Evolutionary conservation across 345 rosid genomes (phyloP), one percentile per base, ranked within the genome.

Genomic region (Gossypium herbaceum): DNA sequence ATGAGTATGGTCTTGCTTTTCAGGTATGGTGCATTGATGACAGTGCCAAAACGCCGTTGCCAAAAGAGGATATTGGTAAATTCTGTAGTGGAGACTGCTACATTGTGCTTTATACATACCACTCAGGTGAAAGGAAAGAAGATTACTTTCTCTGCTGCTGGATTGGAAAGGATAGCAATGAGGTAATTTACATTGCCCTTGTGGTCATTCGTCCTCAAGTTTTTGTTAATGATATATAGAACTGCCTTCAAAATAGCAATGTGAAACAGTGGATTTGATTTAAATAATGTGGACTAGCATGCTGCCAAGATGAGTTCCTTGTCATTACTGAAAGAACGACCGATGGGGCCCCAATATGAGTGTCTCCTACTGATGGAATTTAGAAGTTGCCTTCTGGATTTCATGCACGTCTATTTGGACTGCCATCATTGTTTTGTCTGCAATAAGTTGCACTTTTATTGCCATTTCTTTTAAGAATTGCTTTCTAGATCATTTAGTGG

Each of bases 81-180:
- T 91, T 96, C 77, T 92, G 86, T 64, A 82, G 96, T 71, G 97
- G 99, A 71, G 98, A 96, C 83, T 93, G 99, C 91, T 96, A 93
- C 79, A 80, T 96, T 79, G 79, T 90, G 62, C 97, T 96, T 75
- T 93, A 93, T 80, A 80, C 94, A 66, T 96, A 89, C 81, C 99
- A 89, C 82, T 82, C 97, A 0, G 97, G 94, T 84, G 99, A 96
- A 44, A 88, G 97, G 87, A 96, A 92, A 86, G 98, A 96, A 83
- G 97, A 93, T 83, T 90, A 86, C 83, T 85, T 91, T 78, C 81
- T 96, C 52, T 93, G 99, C 84, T 89, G 86, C 68, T 96, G 99
- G 99, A 83, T 91, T 84, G 99, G 99, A 76, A 88, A 87, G 75
- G 85, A 93, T 77, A 90, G 97, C 84, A 78, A 83, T 75, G 92